phyloP scores from a whole-genome alignment of 108 stramenopile species.

The Pseudonitzschia multiseries region DNA sequence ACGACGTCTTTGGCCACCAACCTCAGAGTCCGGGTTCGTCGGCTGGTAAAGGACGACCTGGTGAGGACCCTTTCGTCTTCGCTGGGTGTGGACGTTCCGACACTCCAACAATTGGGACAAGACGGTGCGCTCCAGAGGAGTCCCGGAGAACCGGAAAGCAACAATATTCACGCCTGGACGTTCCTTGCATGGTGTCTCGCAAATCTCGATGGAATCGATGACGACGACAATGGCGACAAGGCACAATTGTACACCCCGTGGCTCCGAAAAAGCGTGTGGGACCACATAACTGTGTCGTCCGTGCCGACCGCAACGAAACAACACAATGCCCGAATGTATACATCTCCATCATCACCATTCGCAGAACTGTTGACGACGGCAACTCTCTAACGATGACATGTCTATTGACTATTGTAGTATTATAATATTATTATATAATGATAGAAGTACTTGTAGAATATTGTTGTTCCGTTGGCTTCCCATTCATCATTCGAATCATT shows the following conservation, averaged over 20 bases:
- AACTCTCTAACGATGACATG: not conserved
- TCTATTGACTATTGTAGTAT: no score
- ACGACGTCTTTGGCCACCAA: not conserved
- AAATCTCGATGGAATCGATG: not conserved
- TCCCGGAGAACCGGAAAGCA: not conserved
- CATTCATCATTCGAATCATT: no score
- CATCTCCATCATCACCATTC: not conserved
- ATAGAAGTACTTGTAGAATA: not conserved
- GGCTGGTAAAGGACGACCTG: not conserved
- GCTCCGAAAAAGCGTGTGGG: not conserved
- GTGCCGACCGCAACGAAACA: not conserved
- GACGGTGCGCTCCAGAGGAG: not conserved
- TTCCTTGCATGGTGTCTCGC: constrained; percentile 16
- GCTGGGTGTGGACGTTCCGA: not conserved
- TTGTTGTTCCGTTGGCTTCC: not conserved
- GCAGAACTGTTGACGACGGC: not conserved
- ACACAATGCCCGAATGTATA: not conserved
- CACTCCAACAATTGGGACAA: not conserved
- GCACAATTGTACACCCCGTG: not conserved
- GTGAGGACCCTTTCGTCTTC: not conserved
- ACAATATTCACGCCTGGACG: constrained; percentile 12
- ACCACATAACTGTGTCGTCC: not conserved
- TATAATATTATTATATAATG: no score
- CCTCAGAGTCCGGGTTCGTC: not conserved
- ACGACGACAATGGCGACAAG: not conserved